Evolutionary conservation across 371 early-diverging fungal species (phyloP).

Genomic region (Mucor saturninus): DNA sequence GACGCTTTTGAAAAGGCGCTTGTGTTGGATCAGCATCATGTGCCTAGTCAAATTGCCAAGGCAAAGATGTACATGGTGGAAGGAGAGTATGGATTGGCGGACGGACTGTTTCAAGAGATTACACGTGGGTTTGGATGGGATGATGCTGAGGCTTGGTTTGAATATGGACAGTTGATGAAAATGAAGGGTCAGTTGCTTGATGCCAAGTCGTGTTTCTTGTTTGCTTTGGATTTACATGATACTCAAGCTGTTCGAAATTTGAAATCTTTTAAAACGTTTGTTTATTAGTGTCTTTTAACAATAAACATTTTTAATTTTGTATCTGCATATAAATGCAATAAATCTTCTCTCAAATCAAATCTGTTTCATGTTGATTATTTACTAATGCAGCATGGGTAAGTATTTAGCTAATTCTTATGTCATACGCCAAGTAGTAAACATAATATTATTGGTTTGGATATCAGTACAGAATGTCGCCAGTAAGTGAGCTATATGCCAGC

Average conservation of each 20-base stretch:
- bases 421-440: too few species aligned
- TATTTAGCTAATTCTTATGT: too few species aligned
- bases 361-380: too few species aligned
- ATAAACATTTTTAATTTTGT: too few species aligned
- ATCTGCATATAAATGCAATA: too few species aligned
- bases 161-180: conserved; percentile 19
- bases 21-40: conserved; percentile 39
- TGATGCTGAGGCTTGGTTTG: conserved; percentile 36
- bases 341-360: too few species aligned
- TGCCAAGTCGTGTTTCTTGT: conserved; percentile 33
- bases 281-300: too few species aligned
- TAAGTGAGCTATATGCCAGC: too few species aligned
- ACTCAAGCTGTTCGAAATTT: conserved; percentile 50
- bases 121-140: conserved; percentile 38
- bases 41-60: conserved; percentile 34
- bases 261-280: neutral
- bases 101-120: conserved; percentile 30
- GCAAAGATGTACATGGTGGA: conserved; percentile 20
- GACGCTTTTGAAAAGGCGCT: conserved; percentile 40
- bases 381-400: too few species aligned
- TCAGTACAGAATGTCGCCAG: too few species aligned
- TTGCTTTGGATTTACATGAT: conserved; percentile 37
- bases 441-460: too few species aligned
- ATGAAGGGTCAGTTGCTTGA: conserved; percentile 23
- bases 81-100: conserved; percentile 30